Conservation (phyloP, 805 yeast genomes). For the Candida yuanshanica region DNA sequence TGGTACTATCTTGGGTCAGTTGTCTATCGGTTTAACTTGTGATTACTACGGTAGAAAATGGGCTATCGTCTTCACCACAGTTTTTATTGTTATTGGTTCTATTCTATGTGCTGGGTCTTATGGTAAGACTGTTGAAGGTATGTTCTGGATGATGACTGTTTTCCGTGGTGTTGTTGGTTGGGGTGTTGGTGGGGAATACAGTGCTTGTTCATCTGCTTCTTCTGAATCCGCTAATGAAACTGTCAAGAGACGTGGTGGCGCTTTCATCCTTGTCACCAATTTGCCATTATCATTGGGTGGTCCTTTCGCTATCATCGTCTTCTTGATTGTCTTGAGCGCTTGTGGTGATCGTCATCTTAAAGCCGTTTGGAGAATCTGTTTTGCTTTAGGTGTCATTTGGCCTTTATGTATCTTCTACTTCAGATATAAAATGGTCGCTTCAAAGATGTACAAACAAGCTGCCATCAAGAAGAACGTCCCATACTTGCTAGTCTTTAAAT, state of each 20-base stretch:
- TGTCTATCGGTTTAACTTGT: constrained; percentile 56
- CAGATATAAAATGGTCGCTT: constrained; percentile 63
- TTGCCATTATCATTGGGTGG: constrained; percentile 73
- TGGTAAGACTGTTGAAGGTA: constrained; percentile 48
- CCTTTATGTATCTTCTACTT: constrained; percentile 69
- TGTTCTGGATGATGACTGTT: constrained; percentile 76
- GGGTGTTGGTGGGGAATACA: constrained; percentile 77
- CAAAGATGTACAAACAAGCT: constrained; percentile 55
- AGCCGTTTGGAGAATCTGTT: constrained; percentile 67
- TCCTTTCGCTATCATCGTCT: constrained; percentile 65
- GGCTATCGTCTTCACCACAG: constrained; percentile 63
- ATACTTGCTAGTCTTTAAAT: constrained; percentile 54
- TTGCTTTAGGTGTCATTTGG: constrained; percentile 60
- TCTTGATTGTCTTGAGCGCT: constrained; percentile 61
- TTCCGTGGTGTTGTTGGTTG: constrained; percentile 71
- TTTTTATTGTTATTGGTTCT: constrained; percentile 58
- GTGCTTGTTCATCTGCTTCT: constrained; percentile 62
- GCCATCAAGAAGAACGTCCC: constrained; percentile 57
- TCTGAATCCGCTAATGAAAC: constrained; percentile 72
- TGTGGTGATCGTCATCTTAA: constrained; percentile 39
- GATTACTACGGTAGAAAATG: constrained; percentile 65
- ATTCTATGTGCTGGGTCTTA: constrained; percentile 66
- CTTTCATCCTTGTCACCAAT: constrained; percentile 62
- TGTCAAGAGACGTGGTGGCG: constrained; percentile 56
- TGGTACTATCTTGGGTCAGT: constrained; percentile 68